phyloP scores from a whole-genome alignment of 2,329 filamentous ascomycete genomes.

The Fusarium xyrophilum region DNA sequence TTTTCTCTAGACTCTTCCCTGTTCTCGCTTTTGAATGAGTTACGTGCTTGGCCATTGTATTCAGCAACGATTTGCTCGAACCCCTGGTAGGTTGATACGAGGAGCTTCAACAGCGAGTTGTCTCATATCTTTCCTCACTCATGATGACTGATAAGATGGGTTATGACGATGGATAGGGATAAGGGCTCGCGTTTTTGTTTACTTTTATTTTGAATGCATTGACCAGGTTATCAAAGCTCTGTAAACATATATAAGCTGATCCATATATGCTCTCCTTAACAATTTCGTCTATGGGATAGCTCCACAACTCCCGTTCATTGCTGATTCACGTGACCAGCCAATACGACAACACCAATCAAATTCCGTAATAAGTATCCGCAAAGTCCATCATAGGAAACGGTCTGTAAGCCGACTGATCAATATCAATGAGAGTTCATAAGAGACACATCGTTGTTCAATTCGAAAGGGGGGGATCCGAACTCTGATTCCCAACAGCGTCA shows the following conservation, averaged over 20 bases:
- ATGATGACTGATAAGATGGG: not conserved
- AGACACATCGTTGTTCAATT: conserved; percentile 2
- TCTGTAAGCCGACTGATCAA: not conserved
- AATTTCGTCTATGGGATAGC: not conserved
- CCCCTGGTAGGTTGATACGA: not conserved
- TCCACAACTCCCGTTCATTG: not conserved
- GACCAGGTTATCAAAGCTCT: not conserved
- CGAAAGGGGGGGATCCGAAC: conserved; percentile 5
- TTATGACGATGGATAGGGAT: not conserved
- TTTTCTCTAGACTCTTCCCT: not conserved
- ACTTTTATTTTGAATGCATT: not conserved
- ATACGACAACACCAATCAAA: not conserved
- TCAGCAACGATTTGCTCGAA: not conserved
- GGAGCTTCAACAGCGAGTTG: not conserved
- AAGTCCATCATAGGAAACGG: not conserved
- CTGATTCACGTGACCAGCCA: not conserved
- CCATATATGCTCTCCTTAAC: not conserved
- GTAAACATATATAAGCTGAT: not conserved
- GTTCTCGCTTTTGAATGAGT: not conserved
- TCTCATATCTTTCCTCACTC: not conserved
- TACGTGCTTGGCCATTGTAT: not conserved
- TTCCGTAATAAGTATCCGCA: not conserved
- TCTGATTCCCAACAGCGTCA: not conserved
- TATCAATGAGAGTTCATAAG: not conserved
- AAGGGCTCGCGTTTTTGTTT: not conserved